phyloP scores from a whole-genome alignment of 495 filamentous ascomycete species.

The Podospora didyma region DNA sequence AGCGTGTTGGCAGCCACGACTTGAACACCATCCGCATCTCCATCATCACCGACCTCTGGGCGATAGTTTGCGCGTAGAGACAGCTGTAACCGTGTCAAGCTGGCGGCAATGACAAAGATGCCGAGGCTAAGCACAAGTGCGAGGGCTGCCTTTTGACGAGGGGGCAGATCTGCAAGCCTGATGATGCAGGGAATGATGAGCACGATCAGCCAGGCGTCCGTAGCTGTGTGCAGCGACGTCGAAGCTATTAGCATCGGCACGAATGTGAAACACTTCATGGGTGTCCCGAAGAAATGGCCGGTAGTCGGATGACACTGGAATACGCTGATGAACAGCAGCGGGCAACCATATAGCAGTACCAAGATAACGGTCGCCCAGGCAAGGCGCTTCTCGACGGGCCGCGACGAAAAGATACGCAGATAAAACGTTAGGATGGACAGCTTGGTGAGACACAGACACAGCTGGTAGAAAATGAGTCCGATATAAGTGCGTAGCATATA shows the following conservation, averaged over 20 bases:
- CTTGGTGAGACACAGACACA: conserved; percentile 35
- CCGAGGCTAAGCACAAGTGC: conserved; percentile 31
- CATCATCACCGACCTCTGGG: not conserved
- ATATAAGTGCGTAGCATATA: conserved; percentile 24
- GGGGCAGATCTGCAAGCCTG: conserved; percentile 27
- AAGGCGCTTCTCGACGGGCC: conserved; percentile 22
- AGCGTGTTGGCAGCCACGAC: conserved; percentile 15
- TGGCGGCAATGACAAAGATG: conserved; percentile 34
- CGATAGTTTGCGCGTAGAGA: conserved; percentile 10
- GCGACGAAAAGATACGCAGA: conserved; percentile 34
- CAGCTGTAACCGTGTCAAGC: conserved; percentile 26
- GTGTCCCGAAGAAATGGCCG: conserved; percentile 23
- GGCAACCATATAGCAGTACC: conserved; percentile 28
- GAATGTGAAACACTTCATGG: conserved; percentile 29
- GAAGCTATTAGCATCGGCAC: conserved; percentile 31
- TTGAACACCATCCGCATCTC: conserved; percentile 7
- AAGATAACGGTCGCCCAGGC: conserved; percentile 28
- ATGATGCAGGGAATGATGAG: conserved; percentile 33
- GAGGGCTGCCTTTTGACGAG: conserved; percentile 29
- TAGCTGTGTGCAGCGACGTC: conserved; percentile 29
- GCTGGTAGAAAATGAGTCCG: conserved; percentile 31
- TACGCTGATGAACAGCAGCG: conserved; percentile 34
- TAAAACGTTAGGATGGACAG: conserved; percentile 38
- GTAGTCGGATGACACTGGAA: conserved; percentile 35
- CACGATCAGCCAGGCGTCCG: conserved; percentile 33